Evolutionary conservation across 2,329 filamentous ascomycete genomes (phyloP).

Genomic region (Aureobasidium vineae): DNA sequence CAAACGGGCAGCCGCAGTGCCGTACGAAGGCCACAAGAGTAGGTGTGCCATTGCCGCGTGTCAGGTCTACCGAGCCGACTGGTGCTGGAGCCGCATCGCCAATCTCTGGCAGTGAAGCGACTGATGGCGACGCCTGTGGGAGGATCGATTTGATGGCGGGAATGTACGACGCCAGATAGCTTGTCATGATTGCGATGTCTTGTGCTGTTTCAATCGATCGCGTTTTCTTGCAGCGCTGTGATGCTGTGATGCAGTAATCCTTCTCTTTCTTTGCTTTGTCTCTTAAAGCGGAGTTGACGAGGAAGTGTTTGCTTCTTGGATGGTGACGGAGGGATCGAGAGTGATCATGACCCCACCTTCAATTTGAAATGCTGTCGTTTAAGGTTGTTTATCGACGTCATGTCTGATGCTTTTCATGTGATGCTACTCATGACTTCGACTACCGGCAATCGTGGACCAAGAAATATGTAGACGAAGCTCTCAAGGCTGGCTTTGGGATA

Average conservation of each 20-base stretch:
- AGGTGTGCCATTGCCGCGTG: constrained; percentile 44
- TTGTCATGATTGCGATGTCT: background rate
- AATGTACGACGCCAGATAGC: constrained; percentile 14
- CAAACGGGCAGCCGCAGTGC: constrained; percentile 74
- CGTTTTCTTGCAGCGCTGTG: background rate
- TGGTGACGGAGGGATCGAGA: background rate
- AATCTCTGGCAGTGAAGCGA: constrained; percentile 25
- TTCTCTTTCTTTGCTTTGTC: background rate
- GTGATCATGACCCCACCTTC: constrained; percentile 2
- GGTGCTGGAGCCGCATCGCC: constrained; percentile 24
- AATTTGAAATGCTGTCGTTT: background rate
- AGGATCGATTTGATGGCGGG: constrained; percentile 27
- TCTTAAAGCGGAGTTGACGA: background rate
- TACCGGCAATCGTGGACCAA: no score
- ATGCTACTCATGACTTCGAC: background rate
- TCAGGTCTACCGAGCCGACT: constrained; percentile 15
- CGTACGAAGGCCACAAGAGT: constrained; percentile 66
- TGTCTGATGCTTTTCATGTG: background rate
- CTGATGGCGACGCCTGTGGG: constrained; percentile 22
- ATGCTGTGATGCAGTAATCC: background rate
- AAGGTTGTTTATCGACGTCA: constrained; percentile 23
- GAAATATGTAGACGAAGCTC: background rate
- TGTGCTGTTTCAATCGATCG: background rate
- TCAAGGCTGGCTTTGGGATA: no score
- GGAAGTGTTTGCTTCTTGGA: background rate